Evolutionary conservation across 345 rosid species (phyloP), one percentile per base, ranked within the genome.

Genomic region (Combretum micranthum): DNA sequence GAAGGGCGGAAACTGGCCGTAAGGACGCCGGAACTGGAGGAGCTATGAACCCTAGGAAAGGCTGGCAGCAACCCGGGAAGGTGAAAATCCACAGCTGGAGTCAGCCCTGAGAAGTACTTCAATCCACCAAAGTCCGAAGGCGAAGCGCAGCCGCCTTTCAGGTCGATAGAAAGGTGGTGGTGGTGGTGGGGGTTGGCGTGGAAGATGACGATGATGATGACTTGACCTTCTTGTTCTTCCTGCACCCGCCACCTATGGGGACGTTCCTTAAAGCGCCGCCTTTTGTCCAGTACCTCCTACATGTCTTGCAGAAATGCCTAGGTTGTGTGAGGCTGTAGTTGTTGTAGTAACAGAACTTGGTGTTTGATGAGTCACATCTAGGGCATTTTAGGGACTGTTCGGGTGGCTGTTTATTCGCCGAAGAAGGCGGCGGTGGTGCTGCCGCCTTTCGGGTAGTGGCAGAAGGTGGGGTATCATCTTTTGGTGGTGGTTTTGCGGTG

Each of bases 281-380:
- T 66, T 75, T 80, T 26, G 96, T 88, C 96, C 96, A 88, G 80
- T 88, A 88, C 60, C 93, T 74, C 19, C 90, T 66, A 18, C 96
- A 88, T 60, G 83, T 81, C 75, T 85, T 88, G 75, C 96, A 88
- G 69, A 85, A 88, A 78, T 88, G 86, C 42, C 96, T 77, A 9
- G 96, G 96, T 60, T 85, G 96, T 26, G 82, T 71, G 60, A 88
- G 90, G 79, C 93, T 85, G 83, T 88, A 88, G 75, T 88, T 88
- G 84, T 88, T 88, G 88, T 79, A 88, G 83, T 88, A 88, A 69
- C 96, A 85, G 83, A 85, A 85, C 55, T 85, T 88, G 52, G 96
- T 88, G 82, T 88, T 88, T 63, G 83, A 57, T 0, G 96, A 88
- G 72, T 85, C 96, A 56, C 96, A 88, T 69, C 96, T 72, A 1